Conservation (phyloP, 371 early-diverging fungal species). For the Cokeromyces recurvatus region DNA sequence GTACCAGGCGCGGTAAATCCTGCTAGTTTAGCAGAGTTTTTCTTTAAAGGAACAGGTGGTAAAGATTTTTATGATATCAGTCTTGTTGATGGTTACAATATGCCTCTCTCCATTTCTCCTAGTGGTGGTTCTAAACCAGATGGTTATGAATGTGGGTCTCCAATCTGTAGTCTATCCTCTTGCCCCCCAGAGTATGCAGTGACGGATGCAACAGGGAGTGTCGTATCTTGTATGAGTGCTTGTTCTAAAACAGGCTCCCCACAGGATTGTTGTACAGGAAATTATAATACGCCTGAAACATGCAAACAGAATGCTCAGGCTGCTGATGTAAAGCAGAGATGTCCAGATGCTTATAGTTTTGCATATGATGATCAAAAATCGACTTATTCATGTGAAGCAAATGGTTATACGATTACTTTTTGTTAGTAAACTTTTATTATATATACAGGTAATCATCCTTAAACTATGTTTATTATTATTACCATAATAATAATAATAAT, state of each 20-base stretch:
- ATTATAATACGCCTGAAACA: slow-evolving; percentile 17
- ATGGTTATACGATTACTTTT: slow-evolving; percentile 10
- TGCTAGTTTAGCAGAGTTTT: slow-evolving; percentile 47
- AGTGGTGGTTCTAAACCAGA: slow-evolving; percentile 2
- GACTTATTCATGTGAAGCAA: slow-evolving; percentile 14
- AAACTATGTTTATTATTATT: too few relatives aligned
- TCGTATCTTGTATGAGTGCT: slow-evolving; percentile 30
- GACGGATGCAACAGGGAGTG: slow-evolving; percentile 22
- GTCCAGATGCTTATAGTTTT: slow-evolving; percentile 40
- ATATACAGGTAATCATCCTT: too few relatives aligned
- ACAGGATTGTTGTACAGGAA: slow-evolving; percentile 31
- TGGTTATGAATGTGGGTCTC: slow-evolving; percentile 34
- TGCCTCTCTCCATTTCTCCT: slow-evolving; percentile 29
- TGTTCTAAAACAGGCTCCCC: slow-evolving; percentile 23
- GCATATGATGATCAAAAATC: slow-evolving; percentile 22
- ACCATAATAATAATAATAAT: too few relatives aligned
- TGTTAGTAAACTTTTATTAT: slow-evolving; percentile 4
- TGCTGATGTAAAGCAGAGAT: slow-evolving; percentile 20
- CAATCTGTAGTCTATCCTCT: slow-evolving; percentile 19
- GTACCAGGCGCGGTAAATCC: slow-evolving; percentile 39
- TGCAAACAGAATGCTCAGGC: slow-evolving; percentile 24
- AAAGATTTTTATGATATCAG: slow-evolving; percentile 46
- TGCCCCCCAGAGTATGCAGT: slow-evolving; percentile 33
- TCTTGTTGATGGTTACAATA: slow-evolving; percentile 43
- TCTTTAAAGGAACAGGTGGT: slow-evolving; percentile 33